Conservation (phyloP, 768 basidiomycete genomes). For the Hygrophorus russula region DNA sequence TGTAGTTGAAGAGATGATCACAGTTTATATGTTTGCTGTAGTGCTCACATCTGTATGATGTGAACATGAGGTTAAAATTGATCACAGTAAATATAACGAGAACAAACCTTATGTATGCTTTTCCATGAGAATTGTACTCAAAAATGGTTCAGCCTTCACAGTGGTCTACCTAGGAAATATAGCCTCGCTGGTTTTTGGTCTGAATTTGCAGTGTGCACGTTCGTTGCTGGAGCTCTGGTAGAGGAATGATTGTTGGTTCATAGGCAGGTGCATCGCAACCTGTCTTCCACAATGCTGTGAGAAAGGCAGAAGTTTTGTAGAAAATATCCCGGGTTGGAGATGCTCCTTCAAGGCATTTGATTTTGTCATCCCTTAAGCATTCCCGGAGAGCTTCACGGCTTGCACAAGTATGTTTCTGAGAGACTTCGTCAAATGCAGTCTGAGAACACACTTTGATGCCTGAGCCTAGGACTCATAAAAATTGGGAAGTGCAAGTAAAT, state of each 20-base stretch:
- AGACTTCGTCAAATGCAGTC: constrained; percentile 4
- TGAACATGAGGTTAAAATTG: neutral
- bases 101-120: constrained; percentile 1
- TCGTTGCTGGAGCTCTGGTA: neutral
- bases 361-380: neutral
- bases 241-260: constrained; percentile 1
- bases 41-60: constrained; percentile 4
- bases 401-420: constrained; percentile 6
- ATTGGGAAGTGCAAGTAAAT: neutral
- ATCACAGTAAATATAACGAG: neutral
- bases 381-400: constrained; percentile 5
- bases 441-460: constrained; percentile 12
- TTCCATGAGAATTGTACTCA: neutral
- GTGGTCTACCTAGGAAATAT: neutral
- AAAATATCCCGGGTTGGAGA: constrained; percentile 2
- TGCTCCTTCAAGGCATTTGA: neutral
- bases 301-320: neutral
- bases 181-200: constrained; percentile 1
- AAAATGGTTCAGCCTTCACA: constrained; percentile 4
- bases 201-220: neutral
- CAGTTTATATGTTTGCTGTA: neutral
- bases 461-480: constrained; percentile 6
- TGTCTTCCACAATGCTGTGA: constrained; percentile 1
- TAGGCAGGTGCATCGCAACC: constrained; percentile 1
- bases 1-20: neutral